Base-by-base conservation (phyloP, 192 early-diverging fungal species). In the Rhizoclosmatium globosum region DNA sequence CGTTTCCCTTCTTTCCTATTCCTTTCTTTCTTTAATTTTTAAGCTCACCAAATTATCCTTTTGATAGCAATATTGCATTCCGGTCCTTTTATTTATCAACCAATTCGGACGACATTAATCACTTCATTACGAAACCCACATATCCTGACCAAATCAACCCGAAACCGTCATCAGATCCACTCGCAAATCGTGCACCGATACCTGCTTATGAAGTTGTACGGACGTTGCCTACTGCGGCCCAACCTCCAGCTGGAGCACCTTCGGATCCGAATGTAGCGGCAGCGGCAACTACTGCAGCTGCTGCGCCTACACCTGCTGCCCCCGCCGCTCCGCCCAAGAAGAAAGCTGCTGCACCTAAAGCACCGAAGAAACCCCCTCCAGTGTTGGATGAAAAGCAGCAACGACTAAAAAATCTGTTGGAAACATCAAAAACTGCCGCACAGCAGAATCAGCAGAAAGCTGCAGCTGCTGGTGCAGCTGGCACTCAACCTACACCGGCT, bases 131-230 rank as follows among this genome's bases (percentile, higher is more conserved):
- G 42, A 80, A 80, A 60, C 79, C 79, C 9, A 57, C 50, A 38
- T 68, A 68, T 41, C 69, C 79, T 2, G 79, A 80, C 4, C 79
- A 80, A 59, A 68, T 80, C 17, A 75, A 64, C 47, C 79, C 79
- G 6, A 80, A 80, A 66, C 71, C 79, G 23, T 31, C 17, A 19
- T 6, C 65, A 15, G 78, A 79, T 71, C 65, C 79, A 11, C 65
- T 59, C 6, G 48, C 47, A 7, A 59, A 38, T n/a, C 9, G 19
- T 2, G 9, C 60, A 4, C 78, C 68, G 3, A 44, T 60, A 23
- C 78, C 78, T 9, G 45, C 15, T 7, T 76, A 76, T 47, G 74
- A 76, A 47, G 41, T 76, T 21, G 47, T 76, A 19, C 61, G 74
- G 23, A 62, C 7, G 4, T 45, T 48, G 6, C 57, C 60, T n/a